A percentile compares a stretch with the other conserved stretches of the same genome.
Conservation (phyloP, 345 rosid species). For the Chamaenerion angustifolium region DNA sequence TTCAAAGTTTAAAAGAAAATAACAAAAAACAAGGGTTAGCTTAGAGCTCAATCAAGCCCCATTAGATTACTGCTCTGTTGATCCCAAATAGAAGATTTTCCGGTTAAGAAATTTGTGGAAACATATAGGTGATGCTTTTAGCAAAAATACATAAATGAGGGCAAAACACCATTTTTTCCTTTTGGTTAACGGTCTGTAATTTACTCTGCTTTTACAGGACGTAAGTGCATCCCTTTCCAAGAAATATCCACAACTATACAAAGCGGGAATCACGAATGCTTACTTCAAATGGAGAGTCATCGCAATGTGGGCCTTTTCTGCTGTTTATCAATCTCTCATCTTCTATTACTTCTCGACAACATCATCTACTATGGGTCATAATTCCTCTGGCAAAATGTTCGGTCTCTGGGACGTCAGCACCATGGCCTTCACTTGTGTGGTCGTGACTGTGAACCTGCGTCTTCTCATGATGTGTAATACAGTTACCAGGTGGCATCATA, state of each 20-base stretch:
- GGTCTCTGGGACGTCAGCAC: conserved; percentile 99
- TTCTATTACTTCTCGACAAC: conserved; percentile 50
- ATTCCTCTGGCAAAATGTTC: conserved; percentile 66
- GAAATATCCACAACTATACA: conserved; percentile 86
- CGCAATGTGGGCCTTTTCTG: conserved; percentile 73
- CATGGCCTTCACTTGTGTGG: conserved; percentile 89
- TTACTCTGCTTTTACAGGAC: conserved; percentile 34
- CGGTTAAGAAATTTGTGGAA: no score
- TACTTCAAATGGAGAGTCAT: conserved; percentile 93
- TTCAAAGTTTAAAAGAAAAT: no score
- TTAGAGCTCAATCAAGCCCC: no score
- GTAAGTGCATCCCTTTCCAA: conserved; percentile 92
- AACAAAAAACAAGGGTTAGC: no score
- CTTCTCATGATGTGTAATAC: conserved; percentile 92
- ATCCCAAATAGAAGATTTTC: no score
- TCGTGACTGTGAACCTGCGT: conserved; percentile 81
- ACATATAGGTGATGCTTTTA: no score
- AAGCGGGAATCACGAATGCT: conserved; percentile 74
- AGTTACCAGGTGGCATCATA: conserved; percentile 83
- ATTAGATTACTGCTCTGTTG: no score
- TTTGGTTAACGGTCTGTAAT: no score
- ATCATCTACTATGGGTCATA: conserved; percentile 47
- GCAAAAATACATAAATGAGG: no score
- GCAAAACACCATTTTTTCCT: no score
- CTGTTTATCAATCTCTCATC: conserved; percentile 82